These are phyloP conservation scores for Globisporangium emineosum DNA, from an alignment of 352 stramenopile species.

Conservation along the genomic window DNA sequence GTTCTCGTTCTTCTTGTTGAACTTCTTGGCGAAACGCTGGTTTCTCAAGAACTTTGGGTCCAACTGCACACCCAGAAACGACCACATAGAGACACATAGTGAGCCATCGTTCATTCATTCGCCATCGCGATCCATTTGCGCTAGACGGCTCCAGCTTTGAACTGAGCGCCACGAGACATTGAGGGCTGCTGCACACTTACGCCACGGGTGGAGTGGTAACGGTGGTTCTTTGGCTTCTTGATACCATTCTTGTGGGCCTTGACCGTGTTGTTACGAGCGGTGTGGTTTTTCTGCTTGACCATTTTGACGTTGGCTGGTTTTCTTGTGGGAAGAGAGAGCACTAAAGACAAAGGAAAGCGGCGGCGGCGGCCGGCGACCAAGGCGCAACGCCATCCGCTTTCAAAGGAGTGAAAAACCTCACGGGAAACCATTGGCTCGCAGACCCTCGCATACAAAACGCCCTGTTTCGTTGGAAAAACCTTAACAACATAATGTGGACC, in stretches of 20 bases:
- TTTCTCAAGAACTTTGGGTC: constrained; percentile 98
- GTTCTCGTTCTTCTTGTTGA: constrained; percentile 90
- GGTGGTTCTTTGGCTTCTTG: constrained; percentile 96
- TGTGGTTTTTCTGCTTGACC: constrained; percentile 98
- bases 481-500: neutral
- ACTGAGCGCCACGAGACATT: neutral
- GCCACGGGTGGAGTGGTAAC: constrained; percentile 93
- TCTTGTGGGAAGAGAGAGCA: constrained; percentile 28
- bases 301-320: constrained; percentile 68
- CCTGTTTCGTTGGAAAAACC: constrained; percentile 7
- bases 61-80: constrained; percentile 44
- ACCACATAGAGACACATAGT: neutral
- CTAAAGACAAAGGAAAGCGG: neutral
- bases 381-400: constrained; percentile 8
- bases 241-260: constrained; percentile 98
- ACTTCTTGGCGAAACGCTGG: constrained; percentile 98
- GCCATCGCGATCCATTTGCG: too few species aligned
- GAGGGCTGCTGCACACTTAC: constrained; percentile 35
- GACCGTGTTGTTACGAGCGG: constrained; percentile 95
- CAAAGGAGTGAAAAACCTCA: constrained; percentile 10
- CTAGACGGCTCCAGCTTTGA: neutral
- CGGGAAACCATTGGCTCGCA: constrained; percentile 20
- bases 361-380: neutral
- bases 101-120: neutral
- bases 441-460: constrained; percentile 13